phyloP scores from a whole-genome alignment of 441 rosid genomes.

The Kokia cookei region DNA sequence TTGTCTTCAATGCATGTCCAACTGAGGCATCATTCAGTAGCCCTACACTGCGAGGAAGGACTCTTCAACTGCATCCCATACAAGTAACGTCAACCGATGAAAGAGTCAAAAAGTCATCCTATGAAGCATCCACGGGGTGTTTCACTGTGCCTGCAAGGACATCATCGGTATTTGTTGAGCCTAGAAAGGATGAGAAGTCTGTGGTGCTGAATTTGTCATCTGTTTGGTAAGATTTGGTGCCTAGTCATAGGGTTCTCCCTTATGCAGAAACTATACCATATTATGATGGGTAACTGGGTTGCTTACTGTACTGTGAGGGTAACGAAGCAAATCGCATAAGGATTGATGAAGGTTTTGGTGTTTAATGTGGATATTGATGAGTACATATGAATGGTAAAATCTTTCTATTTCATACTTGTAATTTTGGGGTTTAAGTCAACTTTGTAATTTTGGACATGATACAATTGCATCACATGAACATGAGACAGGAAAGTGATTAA shows the following conservation, averaged over 20 bases:
- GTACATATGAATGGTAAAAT: not conserved
- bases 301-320: not conserved
- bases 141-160: constrained; percentile 61
- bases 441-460: no score
- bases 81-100: constrained; percentile 76
- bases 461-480: no score
- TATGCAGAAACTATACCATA: not conserved
- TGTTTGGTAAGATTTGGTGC: not conserved
- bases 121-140: constrained; percentile 50
- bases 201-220: not conserved
- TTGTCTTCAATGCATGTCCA: constrained; percentile 68
- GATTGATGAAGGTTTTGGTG: not conserved
- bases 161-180: constrained; percentile 69
- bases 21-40: constrained; percentile 44
- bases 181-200: constrained; percentile 22
- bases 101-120: constrained; percentile 56
- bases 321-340: not conserved
- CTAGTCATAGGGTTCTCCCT: not conserved
- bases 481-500: no score
- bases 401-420: not conserved
- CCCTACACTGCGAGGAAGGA: constrained; percentile 41
- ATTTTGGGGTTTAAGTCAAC: not conserved
- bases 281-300: not conserved
- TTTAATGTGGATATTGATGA: not conserved
- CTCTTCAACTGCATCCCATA: constrained; percentile 70